phyloP scores from a whole-genome alignment of 768 basidiomycete species.

The Tylopilus rubrobrunneus region DNA sequence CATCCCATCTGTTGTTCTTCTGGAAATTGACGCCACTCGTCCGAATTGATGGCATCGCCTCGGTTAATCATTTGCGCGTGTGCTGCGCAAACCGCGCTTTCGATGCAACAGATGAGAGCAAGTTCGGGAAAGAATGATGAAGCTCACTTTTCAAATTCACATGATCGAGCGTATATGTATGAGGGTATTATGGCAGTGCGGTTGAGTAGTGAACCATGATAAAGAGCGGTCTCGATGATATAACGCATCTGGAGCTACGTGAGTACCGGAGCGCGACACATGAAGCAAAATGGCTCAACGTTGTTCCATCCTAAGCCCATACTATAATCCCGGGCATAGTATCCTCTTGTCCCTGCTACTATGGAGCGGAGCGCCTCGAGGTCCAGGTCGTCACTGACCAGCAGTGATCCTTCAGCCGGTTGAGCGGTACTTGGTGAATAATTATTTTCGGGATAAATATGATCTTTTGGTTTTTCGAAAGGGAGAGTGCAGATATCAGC shows the following conservation, averaged over 20 bases:
- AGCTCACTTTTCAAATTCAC: slow-evolving; percentile 32
- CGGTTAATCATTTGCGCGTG: slow-evolving; percentile 43
- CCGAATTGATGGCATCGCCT: slow-evolving; percentile 38
- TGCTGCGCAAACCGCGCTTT: slow-evolving; percentile 36
- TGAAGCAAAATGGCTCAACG: slow-evolving; percentile 24
- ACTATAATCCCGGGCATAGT: slow-evolving; percentile 42
- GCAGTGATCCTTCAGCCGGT: slow-evolving; percentile 6
- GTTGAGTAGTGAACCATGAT: slow-evolving; percentile 42
- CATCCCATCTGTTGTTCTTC: slow-evolving; percentile 35
- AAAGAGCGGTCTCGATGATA: slow-evolving; percentile 42
- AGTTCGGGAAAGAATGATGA: neutral
- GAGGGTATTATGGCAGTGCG: slow-evolving; percentile 43
- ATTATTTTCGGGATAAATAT: neutral
- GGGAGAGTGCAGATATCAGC: slow-evolving; percentile 20
- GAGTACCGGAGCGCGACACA: neutral
- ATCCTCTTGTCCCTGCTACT: slow-evolving; percentile 38
- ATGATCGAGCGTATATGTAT: slow-evolving; percentile 43
- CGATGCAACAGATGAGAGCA: neutral
- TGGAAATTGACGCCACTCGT: slow-evolving; percentile 40
- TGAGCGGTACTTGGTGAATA: neutral
- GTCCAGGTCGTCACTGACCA: slow-evolving; percentile 22
- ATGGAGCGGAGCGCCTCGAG: slow-evolving; percentile 32
- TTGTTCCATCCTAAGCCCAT: slow-evolving; percentile 48
- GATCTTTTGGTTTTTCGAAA: slow-evolving; percentile 3
- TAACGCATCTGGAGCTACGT: slow-evolving; percentile 38